Evolutionary conservation across 768 basidiomycete species (phyloP).

Genomic region (Dendrothele bispora): DNA sequence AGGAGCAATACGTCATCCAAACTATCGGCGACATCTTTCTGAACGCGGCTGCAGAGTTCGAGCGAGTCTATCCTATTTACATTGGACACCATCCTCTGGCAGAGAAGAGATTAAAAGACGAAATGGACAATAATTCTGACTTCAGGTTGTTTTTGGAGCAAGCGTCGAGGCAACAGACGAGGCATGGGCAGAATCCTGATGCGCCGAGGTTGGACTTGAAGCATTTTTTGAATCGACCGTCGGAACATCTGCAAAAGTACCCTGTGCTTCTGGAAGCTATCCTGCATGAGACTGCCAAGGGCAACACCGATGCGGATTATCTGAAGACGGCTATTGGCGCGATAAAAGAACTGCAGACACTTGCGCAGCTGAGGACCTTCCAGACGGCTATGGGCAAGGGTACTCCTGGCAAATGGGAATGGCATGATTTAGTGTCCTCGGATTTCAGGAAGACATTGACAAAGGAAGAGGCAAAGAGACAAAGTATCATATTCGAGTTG

Average conservation of each 20-base stretch:
- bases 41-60: constrained; percentile 83
- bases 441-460: constrained; percentile 61
- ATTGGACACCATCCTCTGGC: constrained; percentile 83
- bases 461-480: constrained; percentile 80
- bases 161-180: constrained; percentile 39
- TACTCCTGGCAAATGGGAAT: constrained; percentile 78
- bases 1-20: constrained; percentile 80
- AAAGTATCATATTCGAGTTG: constrained; percentile 92
- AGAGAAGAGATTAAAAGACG: constrained; percentile 85
- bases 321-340: constrained; percentile 81
- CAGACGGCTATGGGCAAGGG: constrained; percentile 88
- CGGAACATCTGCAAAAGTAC: constrained; percentile 82
- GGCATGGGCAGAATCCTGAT: constrained; percentile 35
- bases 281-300: constrained; percentile 75
- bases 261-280: constrained; percentile 86
- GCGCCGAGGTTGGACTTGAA: constrained; percentile 61
- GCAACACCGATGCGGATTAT: constrained; percentile 82
- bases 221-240: constrained; percentile 75
- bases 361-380: constrained; percentile 86
- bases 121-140: constrained; percentile 75
- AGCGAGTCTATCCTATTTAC: constrained; percentile 82
- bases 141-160: constrained; percentile 84
- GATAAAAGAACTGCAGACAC: constrained; percentile 77
- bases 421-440: constrained; percentile 81
- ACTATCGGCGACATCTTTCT: constrained; percentile 89